Evolutionary conservation across 108 stramenopile species (phyloP), one percentile per base, ranked within the genome.

Genomic region (Fragilariopsis cylindrus): DNA sequence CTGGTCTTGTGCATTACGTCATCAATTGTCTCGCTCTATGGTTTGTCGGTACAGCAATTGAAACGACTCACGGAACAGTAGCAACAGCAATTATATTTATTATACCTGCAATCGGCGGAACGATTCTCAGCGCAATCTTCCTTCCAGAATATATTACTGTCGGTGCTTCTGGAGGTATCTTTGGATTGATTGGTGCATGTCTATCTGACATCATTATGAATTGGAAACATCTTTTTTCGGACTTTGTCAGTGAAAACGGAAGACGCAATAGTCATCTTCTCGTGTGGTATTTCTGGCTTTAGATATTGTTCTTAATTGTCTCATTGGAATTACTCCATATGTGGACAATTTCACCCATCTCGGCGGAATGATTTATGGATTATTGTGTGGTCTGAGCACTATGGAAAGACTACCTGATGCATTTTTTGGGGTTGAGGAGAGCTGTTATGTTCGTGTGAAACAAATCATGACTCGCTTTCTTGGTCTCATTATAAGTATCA

Each of bases 321-420:
- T 92, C 19, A 87, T 96, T 60, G 95, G 95, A 40, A 72, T 96
- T 41, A 90, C 92, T 43, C 95, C 95, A 2, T 92, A 87, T 69
- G 87, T 97, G 45, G 96, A 97, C 76, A 97, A 97, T 79, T 97
- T 95, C 72, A 95, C 91, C 6, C 92, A 93, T 85, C 75, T 90
- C 45, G 85, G 84, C 47, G 86, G 79, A 40, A 91, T 95, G 90
- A 71, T 84, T 3, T 85, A 81, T 78, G 94, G 94, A 5, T 84
- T 92, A 57, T 71, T 92, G 6, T 92, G 91, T 60, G 94, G 94
- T 12, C 63, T 95, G 13, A 76, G 82, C 50, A 95, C 90, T 15
- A 92, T 95, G 69, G 88, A 95, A 76, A 71, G 87, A 53, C 77
- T 95, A 30, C 79, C 89, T 15, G 78, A 66, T 7, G 79, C 81